Base-by-base conservation (phyloP, 1,284 basidiomycete species). In the Tremellales sp. region DNA sequence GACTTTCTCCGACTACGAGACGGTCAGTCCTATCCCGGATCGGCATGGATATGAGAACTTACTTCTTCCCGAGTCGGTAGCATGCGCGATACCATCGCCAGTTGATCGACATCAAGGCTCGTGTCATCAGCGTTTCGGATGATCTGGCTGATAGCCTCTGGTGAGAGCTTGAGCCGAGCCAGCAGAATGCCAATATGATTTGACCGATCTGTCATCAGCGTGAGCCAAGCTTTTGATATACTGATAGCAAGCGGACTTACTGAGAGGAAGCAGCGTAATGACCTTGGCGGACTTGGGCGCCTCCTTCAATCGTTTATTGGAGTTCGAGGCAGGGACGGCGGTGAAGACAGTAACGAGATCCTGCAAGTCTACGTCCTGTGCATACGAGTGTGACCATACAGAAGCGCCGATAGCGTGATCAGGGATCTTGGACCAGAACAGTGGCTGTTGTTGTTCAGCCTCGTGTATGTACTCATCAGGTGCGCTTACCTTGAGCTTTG, bases 141-240 rank as follows among this genome's bases (percentile, higher is more conserved):
- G 0, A 87, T 85, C 47, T 75, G 77, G 24, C 82, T 79, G 53
- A 92, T 86, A 15, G 82, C 81, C 0, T 79, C 65, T 39, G 83
- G 78, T 3, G 78, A 75, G 40, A 85, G 70, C 68, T 85, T 86
- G 51, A 92, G 82, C 8, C 83, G 78, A 2, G 84, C 82, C 2
- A 93, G 75, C 84, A 91, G 87, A 59, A 92, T 89, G 1, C 82
- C 86, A 87, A 91, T 79, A 61, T 91, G 87, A 58, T 89, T 89
- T 2, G 89, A 87, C n/a, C 88, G 79, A 10, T 82, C 67, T 69
- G 43, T n/a, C n/a, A n/a, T n/a, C n/a, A n/a, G n/a, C n/a, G n/a
- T 15, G 8, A 8, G 15, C 8, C 8, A 31, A 6, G 33, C 4
- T 4, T 17, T 5, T 15, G 13, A 36, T 17, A 6, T 15, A 36